Evolutionary conservation across 306 rosid species (phyloP).

Genomic region (Abrus precatorius): DNA sequence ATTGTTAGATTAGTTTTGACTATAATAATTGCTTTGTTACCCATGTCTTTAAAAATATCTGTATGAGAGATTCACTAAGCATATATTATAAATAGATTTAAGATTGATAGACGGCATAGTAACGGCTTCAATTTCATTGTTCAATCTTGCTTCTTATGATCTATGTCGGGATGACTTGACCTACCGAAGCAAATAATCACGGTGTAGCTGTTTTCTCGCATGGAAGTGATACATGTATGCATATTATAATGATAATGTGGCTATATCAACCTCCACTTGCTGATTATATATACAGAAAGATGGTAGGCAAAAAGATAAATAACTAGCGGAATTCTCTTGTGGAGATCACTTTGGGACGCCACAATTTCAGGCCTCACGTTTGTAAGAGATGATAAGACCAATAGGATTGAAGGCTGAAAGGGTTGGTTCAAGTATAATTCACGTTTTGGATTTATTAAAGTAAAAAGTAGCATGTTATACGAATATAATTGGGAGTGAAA

Average conservation of each 20-base stretch:
- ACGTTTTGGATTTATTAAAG: constrained; percentile 19
- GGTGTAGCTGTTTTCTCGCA: constrained; percentile 44
- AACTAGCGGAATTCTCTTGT: constrained; percentile 1
- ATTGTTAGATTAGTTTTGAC: too few species aligned
- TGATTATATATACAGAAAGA: constrained; percentile 16
- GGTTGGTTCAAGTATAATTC: constrained; percentile 19
- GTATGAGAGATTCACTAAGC: too few species aligned
- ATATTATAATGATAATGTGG: constrained; percentile 6
- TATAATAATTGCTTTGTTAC: too few species aligned
- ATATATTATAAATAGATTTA: too few species aligned
- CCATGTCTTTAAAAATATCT: too few species aligned
- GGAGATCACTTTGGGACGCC: constrained; percentile 34
- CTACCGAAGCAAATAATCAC: constrained; percentile 50
- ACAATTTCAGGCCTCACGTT: constrained; percentile 28
- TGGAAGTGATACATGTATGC: constrained; percentile 18
- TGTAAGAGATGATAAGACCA: neutral
- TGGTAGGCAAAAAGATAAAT: constrained; percentile 52
- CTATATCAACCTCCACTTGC: constrained; percentile 52
- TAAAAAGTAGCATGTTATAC: neutral
- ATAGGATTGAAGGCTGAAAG: neutral
- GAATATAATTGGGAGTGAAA: neutral
- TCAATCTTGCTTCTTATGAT: neutral
- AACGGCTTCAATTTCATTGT: neutral
- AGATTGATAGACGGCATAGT: too few species aligned
- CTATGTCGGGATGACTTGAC: constrained; percentile 42